Conservation (phyloP, 106 monocot species). For the Ottelia alismoides region DNA sequence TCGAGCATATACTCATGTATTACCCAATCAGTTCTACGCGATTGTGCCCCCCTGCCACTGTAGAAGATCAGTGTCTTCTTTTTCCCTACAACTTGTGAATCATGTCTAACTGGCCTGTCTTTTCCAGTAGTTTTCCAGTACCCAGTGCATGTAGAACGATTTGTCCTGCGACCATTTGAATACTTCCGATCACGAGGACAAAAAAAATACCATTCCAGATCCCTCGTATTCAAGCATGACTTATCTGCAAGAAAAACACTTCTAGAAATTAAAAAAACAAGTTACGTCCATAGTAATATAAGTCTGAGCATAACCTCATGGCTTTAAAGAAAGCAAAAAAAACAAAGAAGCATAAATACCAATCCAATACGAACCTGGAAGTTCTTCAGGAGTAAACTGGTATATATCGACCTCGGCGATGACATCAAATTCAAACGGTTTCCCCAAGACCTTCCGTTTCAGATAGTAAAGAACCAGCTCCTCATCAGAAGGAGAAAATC, state of each 20-base stretch:
- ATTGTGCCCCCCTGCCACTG: conserved; percentile 38
- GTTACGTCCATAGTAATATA: no score
- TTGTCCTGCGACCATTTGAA: conserved; percentile 36
- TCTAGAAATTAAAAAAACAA: no score
- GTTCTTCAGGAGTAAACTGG: conserved; percentile 77
- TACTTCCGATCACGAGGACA: conserved; percentile 58
- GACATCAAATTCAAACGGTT: conserved; percentile 25
- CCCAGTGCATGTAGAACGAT: conserved; percentile 52
- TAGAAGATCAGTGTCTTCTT: conserved; percentile 65
- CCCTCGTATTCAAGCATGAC: conserved; percentile 36
- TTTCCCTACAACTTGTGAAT: conserved; percentile 39
- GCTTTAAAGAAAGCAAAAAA: background rate
- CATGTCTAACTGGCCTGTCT: conserved; percentile 29
- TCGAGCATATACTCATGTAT: conserved; percentile 67
- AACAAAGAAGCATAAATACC: background rate
- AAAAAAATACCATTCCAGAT: conserved; percentile 78
- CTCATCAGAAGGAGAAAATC: conserved; percentile 66
- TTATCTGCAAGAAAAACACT: conserved; percentile 46
- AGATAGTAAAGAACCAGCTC: conserved; percentile 54
- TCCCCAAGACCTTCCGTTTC: conserved; percentile 47
- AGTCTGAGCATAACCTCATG: background rate
- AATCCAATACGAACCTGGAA: conserved; percentile 36
- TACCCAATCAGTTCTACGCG: conserved; percentile 62
- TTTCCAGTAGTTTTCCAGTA: conserved; percentile 76
- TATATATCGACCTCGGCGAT: conserved; percentile 61